Evolutionary conservation across 805 yeast genomes (phyloP), one percentile per base, ranked within the genome.

Genomic region (Wickerhamiella parazyma): DNA sequence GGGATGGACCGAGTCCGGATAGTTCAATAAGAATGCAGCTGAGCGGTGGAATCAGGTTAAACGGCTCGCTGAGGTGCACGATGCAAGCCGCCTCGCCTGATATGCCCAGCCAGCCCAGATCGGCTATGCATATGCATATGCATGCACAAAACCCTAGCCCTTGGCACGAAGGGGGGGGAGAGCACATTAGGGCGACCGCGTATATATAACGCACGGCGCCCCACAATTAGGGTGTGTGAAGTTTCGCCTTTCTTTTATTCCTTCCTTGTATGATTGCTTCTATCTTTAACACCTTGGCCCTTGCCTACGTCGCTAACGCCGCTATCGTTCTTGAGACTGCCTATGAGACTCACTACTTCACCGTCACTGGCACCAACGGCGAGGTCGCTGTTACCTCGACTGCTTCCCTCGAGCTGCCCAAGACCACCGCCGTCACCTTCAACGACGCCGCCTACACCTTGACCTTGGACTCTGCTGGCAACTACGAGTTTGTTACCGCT

Each of bases 341-440:
- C 29, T 29, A 29, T 25, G 35, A 25, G 34, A 39, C 42, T 12
- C 34, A 39, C 22, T 39, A 35, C 36, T 19, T 16, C 21, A 39
- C 42, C 20, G 41, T 26, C 18, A 24, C 25, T 18, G 41, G 18
- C 4, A 19, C 19, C 19, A 22, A 16, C 25, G 22, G 22, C 41
- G 45, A 26, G 5, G 41, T 54, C 7, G 39, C 48, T 4, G 44
- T 36, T 14, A 42, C 50, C 31, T 42, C 52, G 8, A 35, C 60
- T 1, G 26, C 57, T n/a, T 38, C 61, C 8, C 28, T 61, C 33
- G 33, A 25, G 33, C 26, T 60, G 17, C 49, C 55, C 18, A 42
- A 55, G n/a, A 45, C 61, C n/a, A 49, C 56, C 26, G 46, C 59
- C 50, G 28, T 58, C 51, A 1, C 59, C 51, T 22, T 56, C 46